Evolutionary conservation across 1,139 yeast genomes (phyloP).

Genomic region (Candida gigantensis): DNA sequence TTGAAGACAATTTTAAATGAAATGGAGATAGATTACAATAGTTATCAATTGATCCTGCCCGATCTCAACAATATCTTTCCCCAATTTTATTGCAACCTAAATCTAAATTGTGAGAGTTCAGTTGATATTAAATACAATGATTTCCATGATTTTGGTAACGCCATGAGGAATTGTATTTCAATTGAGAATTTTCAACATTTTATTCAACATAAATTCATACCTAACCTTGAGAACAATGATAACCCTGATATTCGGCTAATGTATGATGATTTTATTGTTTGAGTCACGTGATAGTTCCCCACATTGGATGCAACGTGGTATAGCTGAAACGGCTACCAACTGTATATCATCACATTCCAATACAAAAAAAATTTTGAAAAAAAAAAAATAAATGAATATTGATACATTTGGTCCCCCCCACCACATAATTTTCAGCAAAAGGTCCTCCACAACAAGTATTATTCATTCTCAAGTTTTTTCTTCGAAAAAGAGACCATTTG

Average conservation of each 20-base stretch:
- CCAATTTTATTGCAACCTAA: not conserved
- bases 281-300: not conserved
- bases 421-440: too few species aligned
- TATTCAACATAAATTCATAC: constrained; percentile 3
- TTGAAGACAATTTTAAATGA: constrained; percentile 14
- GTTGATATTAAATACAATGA: constrained; percentile 8
- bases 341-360: too few species aligned
- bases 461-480: not conserved
- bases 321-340: too few species aligned
- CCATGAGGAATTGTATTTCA: not conserved
- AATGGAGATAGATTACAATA: constrained; percentile 11
- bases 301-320: not conserved
- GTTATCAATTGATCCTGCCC: constrained; percentile 8
- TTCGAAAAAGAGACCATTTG: not conserved
- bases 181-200: constrained; percentile 8
- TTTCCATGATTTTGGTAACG: constrained; percentile 8
- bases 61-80: constrained; percentile 3
- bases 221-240: constrained; percentile 1
- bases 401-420: too few species aligned
- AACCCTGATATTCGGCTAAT: constrained; percentile 6
- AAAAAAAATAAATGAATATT: not conserved
- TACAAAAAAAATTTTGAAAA: not conserved
- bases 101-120: not conserved
- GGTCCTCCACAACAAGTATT: too few species aligned
- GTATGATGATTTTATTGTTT: constrained; percentile 7